phyloP scores from a whole-genome alignment of 352 stramenopile species.

The Pythium rishiriense region DNA sequence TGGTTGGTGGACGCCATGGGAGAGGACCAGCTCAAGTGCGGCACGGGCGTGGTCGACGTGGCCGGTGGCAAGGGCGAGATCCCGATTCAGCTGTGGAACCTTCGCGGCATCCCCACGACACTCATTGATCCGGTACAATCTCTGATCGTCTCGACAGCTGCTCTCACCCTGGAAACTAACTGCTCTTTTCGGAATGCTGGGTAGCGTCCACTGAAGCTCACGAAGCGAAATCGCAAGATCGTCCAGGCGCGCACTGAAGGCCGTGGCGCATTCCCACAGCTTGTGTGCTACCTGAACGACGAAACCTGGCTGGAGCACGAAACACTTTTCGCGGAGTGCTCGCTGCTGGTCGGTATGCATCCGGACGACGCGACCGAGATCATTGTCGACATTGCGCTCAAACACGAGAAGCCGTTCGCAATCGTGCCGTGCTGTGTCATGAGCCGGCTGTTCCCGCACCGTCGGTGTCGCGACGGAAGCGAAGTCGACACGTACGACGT shows the following conservation, averaged over 20 bases:
- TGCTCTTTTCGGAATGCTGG: not conserved
- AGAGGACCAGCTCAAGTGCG: conserved; percentile 34
- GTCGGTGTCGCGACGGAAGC: conserved; percentile 52
- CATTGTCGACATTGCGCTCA: conserved; percentile 92
- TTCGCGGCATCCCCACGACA: conserved; percentile 73
- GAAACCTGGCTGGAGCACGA: conserved; percentile 46
- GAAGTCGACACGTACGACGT: conserved; percentile 79
- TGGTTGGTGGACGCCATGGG: conserved; percentile 80
- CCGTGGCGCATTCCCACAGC: conserved; percentile 50
- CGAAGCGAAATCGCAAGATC: conserved; percentile 71
- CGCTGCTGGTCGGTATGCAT: conserved; percentile 93
- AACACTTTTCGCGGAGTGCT: conserved; percentile 75
- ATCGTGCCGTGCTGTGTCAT: conserved; percentile 97
- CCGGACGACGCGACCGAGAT: conserved; percentile 95
- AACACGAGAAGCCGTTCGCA: conserved; percentile 90
- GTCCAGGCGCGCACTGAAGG: conserved; percentile 34
- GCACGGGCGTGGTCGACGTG: conserved; percentile 83
- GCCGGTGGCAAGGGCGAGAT: conserved; percentile 89
- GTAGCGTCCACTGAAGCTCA: conserved; percentile 77
- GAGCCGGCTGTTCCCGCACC: conserved; percentile 89
- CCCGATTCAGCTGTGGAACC: conserved; percentile 79
- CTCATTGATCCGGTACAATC: conserved; percentile 79
- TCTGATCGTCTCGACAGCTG: not conserved
- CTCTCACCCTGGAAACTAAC: not conserved
- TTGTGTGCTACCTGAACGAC: conserved; percentile 61